phyloP scores from a whole-genome alignment of 305 asterid species.

The Fraxinus nigra region DNA sequence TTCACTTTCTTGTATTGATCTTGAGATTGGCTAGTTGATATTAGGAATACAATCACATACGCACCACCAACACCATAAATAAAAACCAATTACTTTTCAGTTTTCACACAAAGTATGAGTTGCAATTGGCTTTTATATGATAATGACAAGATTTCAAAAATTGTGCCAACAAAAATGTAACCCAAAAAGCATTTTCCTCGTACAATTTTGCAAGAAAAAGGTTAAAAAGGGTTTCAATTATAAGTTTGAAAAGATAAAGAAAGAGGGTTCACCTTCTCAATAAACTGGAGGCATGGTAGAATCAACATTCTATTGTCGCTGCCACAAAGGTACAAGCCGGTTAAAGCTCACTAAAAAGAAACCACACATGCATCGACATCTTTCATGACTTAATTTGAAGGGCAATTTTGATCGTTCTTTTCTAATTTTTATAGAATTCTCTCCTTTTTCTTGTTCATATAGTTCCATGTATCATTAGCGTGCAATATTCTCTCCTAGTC shows the following conservation, averaged over 20 bases:
- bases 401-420: neutral
- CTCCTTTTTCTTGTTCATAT: too few species aligned
- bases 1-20: neutral
- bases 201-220: neutral
- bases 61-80: neutral
- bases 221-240: neutral
- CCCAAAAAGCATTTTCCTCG: neutral
- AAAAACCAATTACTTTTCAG: neutral
- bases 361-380: neutral
- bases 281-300: neutral
- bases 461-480: neutral
- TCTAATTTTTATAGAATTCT: too few species aligned
- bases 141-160: neutral
- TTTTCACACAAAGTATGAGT: neutral
- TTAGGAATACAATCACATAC: neutral
- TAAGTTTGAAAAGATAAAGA: neutral
- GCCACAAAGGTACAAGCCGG: neutral
- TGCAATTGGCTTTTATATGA: neutral
- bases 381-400: neutral
- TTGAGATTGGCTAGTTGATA: neutral
- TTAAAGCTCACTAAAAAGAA: neutral
- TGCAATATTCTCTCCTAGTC: neutral
- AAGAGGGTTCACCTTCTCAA: neutral
- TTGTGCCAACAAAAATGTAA: neutral
- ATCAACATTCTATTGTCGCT: neutral